Percentiles rank a stretch among this genome's conserved stretches.
phyloP scores from a whole-genome alignment of 371 early-diverging fungal species.

The Sporodiniella umbellata region DNA sequence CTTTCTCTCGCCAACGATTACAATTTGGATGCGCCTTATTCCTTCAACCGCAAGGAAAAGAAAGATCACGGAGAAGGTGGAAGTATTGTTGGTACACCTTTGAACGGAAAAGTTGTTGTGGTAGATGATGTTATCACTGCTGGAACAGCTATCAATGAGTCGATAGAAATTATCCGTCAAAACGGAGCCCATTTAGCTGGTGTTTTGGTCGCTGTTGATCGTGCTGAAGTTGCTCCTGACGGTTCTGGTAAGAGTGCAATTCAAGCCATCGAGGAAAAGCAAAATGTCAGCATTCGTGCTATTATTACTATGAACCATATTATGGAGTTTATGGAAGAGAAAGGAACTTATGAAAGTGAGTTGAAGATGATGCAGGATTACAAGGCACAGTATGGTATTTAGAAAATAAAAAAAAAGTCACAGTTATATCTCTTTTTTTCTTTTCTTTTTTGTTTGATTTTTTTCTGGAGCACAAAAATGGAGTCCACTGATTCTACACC shows the following conservation, averaged over 20 bases:
- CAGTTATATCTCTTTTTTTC: background rate
- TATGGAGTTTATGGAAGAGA: constrained; percentile 83
- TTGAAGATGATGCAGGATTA: constrained; percentile 67
- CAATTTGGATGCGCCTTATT: constrained; percentile 70
- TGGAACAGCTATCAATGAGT: constrained; percentile 95
- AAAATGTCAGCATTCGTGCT: constrained; percentile 74
- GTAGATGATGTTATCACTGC: constrained; percentile 98
- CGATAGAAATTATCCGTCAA: constrained; percentile 71
- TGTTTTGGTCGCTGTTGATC: constrained; percentile 90
- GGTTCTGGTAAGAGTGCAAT: constrained; percentile 85
- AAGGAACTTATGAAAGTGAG: constrained; percentile 66
- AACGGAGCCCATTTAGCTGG: constrained; percentile 68
- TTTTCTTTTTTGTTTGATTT: background rate
- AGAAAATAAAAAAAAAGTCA: constrained; percentile 24
- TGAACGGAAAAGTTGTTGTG: constrained; percentile 77
- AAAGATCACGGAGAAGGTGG: constrained; percentile 99
- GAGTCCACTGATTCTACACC: too few relatives aligned
- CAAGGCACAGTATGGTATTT: constrained; percentile 69
- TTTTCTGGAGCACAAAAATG: too few relatives aligned
- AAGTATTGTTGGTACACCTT: constrained; percentile 83
- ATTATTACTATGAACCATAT: constrained; percentile 88
- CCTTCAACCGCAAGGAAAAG: constrained; percentile 96
- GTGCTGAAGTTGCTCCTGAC: constrained; percentile 77
- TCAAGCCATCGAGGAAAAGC: constrained; percentile 85
- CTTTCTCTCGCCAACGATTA: constrained; percentile 65